Base-by-base conservation (phyloP, 805 yeast genomes). In the Sungouiella blattae region DNA sequence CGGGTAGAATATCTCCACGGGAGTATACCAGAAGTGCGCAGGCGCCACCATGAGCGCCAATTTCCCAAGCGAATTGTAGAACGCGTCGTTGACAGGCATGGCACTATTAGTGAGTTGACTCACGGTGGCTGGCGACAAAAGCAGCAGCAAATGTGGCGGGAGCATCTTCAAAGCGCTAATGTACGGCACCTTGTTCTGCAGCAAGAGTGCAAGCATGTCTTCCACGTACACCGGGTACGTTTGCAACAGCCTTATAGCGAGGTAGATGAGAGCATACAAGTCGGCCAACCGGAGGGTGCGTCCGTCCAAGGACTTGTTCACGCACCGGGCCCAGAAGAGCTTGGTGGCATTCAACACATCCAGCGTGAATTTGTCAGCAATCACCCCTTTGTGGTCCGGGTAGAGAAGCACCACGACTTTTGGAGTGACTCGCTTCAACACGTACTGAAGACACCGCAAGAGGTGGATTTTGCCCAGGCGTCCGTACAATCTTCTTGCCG, bases 131-230 rank as follows among this genome's bases (percentile, higher is more conserved):
- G 57, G 48, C 0, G 78, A 75, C 21, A 78, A 41, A 33, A 57
- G 55, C 32, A 57, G 55, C 15, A 57, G 39, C 53, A 67, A 49
- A 1, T 42, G 30, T 18, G 49, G 46, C 6, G 83, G 80, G 3
- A 78, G 36, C 6, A 58, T 39, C 26, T 53, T 57, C 13, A 56
- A 39, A 5, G 75, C 64, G 33, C 58, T 66, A 43, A 70, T 54
- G 44, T 66, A 75, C 2, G 86, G 84, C 1, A 83, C 55, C 21
- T 61, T 58, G 32, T 73, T 73, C 2, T 59, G 46, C 18, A 64
- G 49, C 4, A 74, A 54, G 55, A 72, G 59, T 4, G 51, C 46
- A 16, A 77, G 47, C 12, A 77, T 53, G 49, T 80, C 84, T 36
- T 58, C 55, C 4, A 71, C 43, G 47, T 72, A 77, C 1, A 80